These are phyloP conservation scores for Crepidotus variabilis DNA, from an alignment of 768 basidiomycete genomes.

Conservation along the genomic window DNA sequence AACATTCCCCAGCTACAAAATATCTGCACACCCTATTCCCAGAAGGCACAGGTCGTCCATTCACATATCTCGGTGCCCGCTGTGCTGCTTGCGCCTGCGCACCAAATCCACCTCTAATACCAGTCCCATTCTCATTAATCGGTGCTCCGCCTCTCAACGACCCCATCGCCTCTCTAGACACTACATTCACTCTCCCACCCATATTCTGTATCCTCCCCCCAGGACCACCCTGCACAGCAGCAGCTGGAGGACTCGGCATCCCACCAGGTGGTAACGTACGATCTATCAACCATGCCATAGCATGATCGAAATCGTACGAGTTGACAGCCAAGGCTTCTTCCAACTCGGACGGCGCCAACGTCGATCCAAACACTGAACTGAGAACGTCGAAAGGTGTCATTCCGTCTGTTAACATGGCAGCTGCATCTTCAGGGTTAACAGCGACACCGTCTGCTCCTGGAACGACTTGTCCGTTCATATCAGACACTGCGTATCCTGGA, in stretches of 20 bases:
- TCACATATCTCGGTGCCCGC: constrained; percentile 39
- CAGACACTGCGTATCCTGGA: constrained; percentile 17
- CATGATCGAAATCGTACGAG: constrained; percentile 91
- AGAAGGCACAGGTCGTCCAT: constrained; percentile 54
- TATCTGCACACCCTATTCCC: constrained; percentile 91
- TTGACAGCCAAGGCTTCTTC: constrained; percentile 88
- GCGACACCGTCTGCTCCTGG: constrained; percentile 1
- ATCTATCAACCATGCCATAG: constrained; percentile 94
- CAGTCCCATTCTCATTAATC: constrained; percentile 30
- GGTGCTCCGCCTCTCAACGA: constrained; percentile 25
- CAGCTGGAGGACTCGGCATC: constrained; percentile 4
- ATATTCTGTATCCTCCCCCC: constrained; percentile 48
- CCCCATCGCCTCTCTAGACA: constrained; percentile 47
- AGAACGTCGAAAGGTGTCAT: constrained; percentile 99
- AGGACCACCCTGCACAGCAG: background rate
- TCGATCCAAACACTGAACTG: constrained; percentile 87
- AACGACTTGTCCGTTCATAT: constrained; percentile 2
- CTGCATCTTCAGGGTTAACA: constrained; percentile 23
- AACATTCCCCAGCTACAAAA: constrained; percentile 93
- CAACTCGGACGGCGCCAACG: constrained; percentile 84
- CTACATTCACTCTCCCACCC: constrained; percentile 65
- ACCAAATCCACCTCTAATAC: constrained; percentile 15
- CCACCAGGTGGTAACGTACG: constrained; percentile 41
- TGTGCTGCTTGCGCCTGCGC: background rate
- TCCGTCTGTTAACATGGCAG: constrained; percentile 76